Conservation (phyloP, 805 yeast species). For the Myxozyma mucilagina region DNA sequence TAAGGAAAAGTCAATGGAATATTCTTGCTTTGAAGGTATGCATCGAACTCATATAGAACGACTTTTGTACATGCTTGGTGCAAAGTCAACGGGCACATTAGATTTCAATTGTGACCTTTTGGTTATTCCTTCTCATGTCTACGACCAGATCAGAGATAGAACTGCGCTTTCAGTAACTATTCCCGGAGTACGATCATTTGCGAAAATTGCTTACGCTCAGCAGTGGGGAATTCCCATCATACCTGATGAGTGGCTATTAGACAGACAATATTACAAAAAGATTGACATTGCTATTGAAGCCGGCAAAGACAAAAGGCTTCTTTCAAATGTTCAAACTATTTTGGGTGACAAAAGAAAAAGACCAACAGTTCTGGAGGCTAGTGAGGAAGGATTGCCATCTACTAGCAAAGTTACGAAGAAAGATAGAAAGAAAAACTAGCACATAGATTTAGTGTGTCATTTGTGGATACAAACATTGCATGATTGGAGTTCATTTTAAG, state of each 20-base stretch:
- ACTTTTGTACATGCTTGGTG: conserved; percentile 56
- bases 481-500: too few species aligned
- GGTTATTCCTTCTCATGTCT: conserved; percentile 39
- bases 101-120: conserved; percentile 56
- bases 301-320: neutral
- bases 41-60: conserved; percentile 71
- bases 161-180: conserved; percentile 1
- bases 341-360: neutral
- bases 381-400: neutral
- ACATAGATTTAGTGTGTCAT: too few species aligned
- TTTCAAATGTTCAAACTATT: neutral
- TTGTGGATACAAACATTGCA: too few species aligned
- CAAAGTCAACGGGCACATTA: conserved; percentile 52
- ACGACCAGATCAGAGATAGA: neutral
- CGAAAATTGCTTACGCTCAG: conserved; percentile 39
- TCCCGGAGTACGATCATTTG: conserved; percentile 20
- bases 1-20: conserved; percentile 45
- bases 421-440: too few species aligned
- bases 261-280: neutral
- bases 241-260: conserved; percentile 41
- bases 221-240: conserved; percentile 45
- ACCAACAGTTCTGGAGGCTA: neutral
- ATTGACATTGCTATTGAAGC: neutral
- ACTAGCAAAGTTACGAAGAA: too few species aligned
- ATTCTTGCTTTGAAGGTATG: conserved; percentile 77